Conservation (phyloP, 148 eudicot species). For the Rheum nobile region DNA sequence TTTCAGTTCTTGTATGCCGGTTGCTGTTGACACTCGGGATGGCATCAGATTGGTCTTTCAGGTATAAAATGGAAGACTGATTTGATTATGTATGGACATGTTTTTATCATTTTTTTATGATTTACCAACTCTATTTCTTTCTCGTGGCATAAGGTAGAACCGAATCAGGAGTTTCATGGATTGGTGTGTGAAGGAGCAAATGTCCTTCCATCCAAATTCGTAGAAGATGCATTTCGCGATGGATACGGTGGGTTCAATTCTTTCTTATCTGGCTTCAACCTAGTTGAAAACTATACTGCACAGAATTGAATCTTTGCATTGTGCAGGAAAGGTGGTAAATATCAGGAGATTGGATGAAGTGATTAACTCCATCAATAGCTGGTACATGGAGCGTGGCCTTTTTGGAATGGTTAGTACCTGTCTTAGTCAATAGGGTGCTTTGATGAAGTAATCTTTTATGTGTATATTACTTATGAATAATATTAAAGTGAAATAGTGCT, state of each 20-base stretch:
- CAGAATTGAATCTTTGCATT: slow-evolving; percentile 28
- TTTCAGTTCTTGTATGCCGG: slow-evolving; percentile 86
- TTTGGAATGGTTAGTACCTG: slow-evolving; percentile 81
- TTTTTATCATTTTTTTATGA: not conserved
- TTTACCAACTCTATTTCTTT: slow-evolving; percentile 1
- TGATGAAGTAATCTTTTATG: not conserved
- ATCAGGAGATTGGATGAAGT: slow-evolving; percentile 88
- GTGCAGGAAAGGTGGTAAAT: slow-evolving; percentile 97
- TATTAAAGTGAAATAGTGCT: not conserved
- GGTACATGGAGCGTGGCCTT: slow-evolving; percentile 99
- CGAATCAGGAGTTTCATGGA: slow-evolving; percentile 96
- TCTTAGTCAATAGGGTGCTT: not conserved
- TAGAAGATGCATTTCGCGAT: slow-evolving; percentile 93
- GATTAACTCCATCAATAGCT: slow-evolving; percentile 78
- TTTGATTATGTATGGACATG: not conserved
- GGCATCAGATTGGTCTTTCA: slow-evolving; percentile 90
- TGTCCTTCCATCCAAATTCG: slow-evolving; percentile 84
- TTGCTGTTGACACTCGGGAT: slow-evolving; percentile 79
- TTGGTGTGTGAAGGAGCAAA: slow-evolving; percentile 98
- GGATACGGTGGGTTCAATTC: slow-evolving; percentile 62
- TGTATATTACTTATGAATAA: not conserved
- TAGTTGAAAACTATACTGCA: slow-evolving; percentile 16
- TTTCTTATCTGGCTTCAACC: slow-evolving; percentile 4
- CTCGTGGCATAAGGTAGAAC: slow-evolving; percentile 86
- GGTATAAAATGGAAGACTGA: slow-evolving; percentile 27